These are phyloP conservation scores for Termitomyces sp. DNA, from an alignment of 1,284 basidiomycete genomes.

Conservation along the genomic window DNA sequence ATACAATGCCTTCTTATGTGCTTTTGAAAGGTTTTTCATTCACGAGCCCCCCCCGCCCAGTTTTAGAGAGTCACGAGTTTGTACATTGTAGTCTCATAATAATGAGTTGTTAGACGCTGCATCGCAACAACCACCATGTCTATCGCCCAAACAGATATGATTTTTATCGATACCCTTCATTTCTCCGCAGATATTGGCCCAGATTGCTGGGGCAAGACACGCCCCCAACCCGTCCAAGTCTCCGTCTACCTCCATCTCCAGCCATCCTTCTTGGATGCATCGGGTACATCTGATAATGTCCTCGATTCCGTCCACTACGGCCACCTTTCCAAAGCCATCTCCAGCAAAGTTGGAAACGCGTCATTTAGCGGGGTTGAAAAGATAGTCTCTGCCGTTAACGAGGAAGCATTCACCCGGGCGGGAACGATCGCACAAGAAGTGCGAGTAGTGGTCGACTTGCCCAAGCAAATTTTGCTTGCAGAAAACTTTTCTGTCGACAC, in stretches of 20 bases:
- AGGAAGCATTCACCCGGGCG: constrained; percentile 29
- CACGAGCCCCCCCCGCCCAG: background rate
- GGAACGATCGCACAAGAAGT: constrained; percentile 27
- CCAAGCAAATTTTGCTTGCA: constrained; percentile 41
- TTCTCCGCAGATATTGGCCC: constrained; percentile 35
- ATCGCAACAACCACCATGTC: background rate
- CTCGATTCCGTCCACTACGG: constrained; percentile 46
- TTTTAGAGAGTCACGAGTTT: background rate
- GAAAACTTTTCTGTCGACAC: constrained; percentile 28
- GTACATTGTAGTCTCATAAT: constrained; percentile 4
- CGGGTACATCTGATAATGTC: constrained; percentile 41
- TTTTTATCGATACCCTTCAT: constrained; percentile 36
- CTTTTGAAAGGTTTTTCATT: background rate
- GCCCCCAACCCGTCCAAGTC: constrained; percentile 40
- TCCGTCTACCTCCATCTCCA: constrained; percentile 37
- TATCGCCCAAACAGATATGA: constrained; percentile 27
- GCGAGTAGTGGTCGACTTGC: constrained; percentile 31
- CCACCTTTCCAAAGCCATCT: constrained; percentile 37
- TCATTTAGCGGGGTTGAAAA: constrained; percentile 25
- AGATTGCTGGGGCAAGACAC: constrained; percentile 44
- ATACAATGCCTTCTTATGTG: background rate
- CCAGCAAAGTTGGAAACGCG: constrained; percentile 20
- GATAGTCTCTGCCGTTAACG: constrained; percentile 29
- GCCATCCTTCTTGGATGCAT: constrained; percentile 29
- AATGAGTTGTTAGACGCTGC: background rate